phyloP scores from a whole-genome alignment of 306 rosid species.

The Chamaecrista fasciculata region DNA sequence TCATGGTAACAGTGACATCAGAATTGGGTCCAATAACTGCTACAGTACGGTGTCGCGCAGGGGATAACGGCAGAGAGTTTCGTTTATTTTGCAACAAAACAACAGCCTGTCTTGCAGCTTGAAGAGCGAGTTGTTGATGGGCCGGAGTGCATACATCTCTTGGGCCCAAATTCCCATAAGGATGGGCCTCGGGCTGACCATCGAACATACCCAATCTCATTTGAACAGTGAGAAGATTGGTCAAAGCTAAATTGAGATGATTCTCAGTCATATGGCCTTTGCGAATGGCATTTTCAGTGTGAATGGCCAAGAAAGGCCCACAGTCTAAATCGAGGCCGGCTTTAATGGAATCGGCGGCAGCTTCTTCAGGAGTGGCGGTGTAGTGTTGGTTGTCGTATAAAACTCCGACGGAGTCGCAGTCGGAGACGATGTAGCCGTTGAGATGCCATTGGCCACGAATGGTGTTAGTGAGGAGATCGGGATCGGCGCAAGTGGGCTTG shows the following conservation, averaged over 20 bases:
- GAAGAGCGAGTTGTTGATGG: conserved; percentile 74
- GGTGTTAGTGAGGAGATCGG: conserved; percentile 69
- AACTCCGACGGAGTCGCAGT: conserved; percentile 87
- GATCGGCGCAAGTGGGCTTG: conserved; percentile 88
- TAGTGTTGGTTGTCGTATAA: conserved; percentile 68
- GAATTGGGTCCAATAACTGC: conserved; percentile 93
- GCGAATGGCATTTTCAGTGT: conserved; percentile 53
- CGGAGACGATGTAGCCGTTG: conserved; percentile 93
- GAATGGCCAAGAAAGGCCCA: conserved; percentile 75
- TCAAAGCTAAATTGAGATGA: conserved; percentile 64
- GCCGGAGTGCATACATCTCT: conserved; percentile 59
- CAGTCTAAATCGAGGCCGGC: conserved; percentile 90
- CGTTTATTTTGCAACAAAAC: conserved; percentile 62
- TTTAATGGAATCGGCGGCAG: conserved; percentile 68
- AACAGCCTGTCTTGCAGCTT: conserved; percentile 82
- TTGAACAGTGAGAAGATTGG: conserved; percentile 66
- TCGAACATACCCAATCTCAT: conserved; percentile 96
- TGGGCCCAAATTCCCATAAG: conserved; percentile 67
- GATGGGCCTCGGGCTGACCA: conserved; percentile 58
- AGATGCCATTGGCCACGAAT: conserved; percentile 82
- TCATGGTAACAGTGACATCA: conserved; percentile 80
- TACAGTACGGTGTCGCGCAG: conserved; percentile 42
- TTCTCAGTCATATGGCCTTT: conserved; percentile 45
- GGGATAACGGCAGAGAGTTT: conserved; percentile 53
- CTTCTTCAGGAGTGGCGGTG: conserved; percentile 71